Evolutionary conservation across 148 eudicot genomes (phyloP).

Genomic region (Hydrangea macrophylla): DNA sequence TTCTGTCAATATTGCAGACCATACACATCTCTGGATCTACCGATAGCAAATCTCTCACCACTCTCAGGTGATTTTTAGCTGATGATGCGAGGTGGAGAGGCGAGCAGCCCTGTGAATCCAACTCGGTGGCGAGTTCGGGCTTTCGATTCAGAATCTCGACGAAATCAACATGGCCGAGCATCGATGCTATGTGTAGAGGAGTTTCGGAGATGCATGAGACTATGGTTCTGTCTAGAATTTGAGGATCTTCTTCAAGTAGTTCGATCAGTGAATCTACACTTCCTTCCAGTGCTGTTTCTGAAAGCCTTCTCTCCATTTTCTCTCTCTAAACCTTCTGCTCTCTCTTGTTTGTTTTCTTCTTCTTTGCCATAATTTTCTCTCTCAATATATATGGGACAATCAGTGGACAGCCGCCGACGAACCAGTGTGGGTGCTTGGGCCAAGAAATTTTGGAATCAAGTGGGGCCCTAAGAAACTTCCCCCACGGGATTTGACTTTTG

Average conservation of each 20-base stretch:
- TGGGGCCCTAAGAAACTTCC: too few relatives aligned
- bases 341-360: background rate
- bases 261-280: slow-evolving; percentile 10
- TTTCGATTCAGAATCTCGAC: slow-evolving; percentile 12
- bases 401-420: too few relatives aligned
- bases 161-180: slow-evolving; percentile 22
- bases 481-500: too few relatives aligned
- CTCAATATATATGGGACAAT: too few relatives aligned
- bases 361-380: too few relatives aligned
- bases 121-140: slow-evolving; percentile 17
- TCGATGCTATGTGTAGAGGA: slow-evolving; percentile 30
- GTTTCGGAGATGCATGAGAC: slow-evolving; percentile 21
- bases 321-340: background rate
- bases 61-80: slow-evolving; percentile 15
- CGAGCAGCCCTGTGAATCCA: slow-evolving; percentile 23
- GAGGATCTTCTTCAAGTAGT: slow-evolving; percentile 19
- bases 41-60: background rate
- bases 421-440: too few relatives aligned
- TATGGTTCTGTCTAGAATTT: slow-evolving; percentile 10
- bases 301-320: slow-evolving; percentile 24
- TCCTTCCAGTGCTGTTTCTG: slow-evolving; percentile 24
- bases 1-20: slow-evolving; percentile 19
- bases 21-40: slow-evolving; percentile 12
- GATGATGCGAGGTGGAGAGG: slow-evolving; percentile 30
- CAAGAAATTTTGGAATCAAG: too few relatives aligned